Base-by-base conservation (phyloP, 257 asterid genomes). In the Nicotiana noctiflora region DNA sequence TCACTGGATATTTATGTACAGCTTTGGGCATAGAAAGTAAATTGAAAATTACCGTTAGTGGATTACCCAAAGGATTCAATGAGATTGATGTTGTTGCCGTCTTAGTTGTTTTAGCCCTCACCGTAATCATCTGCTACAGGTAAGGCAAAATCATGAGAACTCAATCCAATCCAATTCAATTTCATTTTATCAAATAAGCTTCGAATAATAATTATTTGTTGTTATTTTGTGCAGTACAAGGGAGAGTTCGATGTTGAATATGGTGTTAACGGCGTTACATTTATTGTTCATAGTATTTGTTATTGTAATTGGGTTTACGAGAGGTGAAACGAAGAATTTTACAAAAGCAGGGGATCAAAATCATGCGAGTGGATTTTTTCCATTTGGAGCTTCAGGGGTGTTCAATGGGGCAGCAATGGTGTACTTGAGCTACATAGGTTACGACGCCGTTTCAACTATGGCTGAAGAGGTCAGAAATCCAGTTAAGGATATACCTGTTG, bases 361-460 rank as follows among this genome's bases (percentile, higher is more conserved):
- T 27, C 79, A 85, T 56, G 55, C 91, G 21, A 90, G 86, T 66
- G 99, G 99, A 49, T 95, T 93, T 53, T 88, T 92, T 65, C 99
- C 99, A 0, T 90, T 77, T 61, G 99, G 99, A 9, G 92, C 82
- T 3, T 84, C 97, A 6, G 99, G 99, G 6, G 96, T 95, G 29
- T 89, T 95, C 77, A 91, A 89, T 53, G 99, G 97, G 1, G 98
- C 99, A 15, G 97, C 99, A 4, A 76, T 89, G 96, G 99, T 95
- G 76, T 95, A 93, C 83, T 79, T 95, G 67, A 95, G 99, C 85
- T 95, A 92, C 86, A 95, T 95, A 7, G 99, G 99, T 0, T 95
- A 95, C 83, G 99, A 95, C 79, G 99, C 98, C 79, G 99, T 95
- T 57, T 92, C 99, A 0, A 93, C 99, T 13, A 91, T 95, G 99